These are phyloP conservation scores for Colletotrichum cordylinicola DNA, from an alignment of 2,329 filamentous ascomycete species.

Conservation along the genomic window DNA sequence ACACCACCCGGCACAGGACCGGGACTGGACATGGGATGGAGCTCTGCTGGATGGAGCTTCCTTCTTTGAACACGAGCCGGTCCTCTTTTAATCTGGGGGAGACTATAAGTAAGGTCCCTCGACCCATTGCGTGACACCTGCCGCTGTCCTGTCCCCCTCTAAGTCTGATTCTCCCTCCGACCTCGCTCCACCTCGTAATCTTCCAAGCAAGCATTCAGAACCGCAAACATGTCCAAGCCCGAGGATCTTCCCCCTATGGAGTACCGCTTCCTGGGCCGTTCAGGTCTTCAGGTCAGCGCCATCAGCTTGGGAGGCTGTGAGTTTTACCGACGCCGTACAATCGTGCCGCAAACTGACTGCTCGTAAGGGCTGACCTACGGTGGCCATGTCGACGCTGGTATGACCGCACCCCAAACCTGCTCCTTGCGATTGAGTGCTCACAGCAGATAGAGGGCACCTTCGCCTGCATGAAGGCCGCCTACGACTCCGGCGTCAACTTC, in stretches of 20 bases:
- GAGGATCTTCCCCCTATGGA: slow-evolving; percentile 62
- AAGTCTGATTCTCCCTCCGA: background rate
- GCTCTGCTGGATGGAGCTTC: slow-evolving; percentile 11
- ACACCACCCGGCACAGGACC: background rate
- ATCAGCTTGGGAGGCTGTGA: slow-evolving; percentile 72
- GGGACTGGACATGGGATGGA: slow-evolving; percentile 1
- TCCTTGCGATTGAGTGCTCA: background rate
- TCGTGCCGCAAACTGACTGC: background rate
- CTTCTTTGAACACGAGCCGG: background rate
- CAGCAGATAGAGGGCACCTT: slow-evolving; percentile 47
- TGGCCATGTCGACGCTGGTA: slow-evolving; percentile 72
- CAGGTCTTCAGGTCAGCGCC: slow-evolving; percentile 75
- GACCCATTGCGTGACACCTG: background rate
- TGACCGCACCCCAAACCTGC: slow-evolving; percentile 12
- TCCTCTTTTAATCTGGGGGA: background rate
- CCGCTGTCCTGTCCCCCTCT: background rate
- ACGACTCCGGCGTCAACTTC: slow-evolving; percentile 66
- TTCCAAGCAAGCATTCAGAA: background rate
- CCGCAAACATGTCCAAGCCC: slow-evolving; percentile 41
- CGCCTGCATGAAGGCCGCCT: slow-evolving; percentile 66
- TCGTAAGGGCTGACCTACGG: slow-evolving; percentile 70
- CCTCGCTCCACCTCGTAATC: background rate
- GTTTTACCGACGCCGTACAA: background rate
- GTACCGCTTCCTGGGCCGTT: slow-evolving; percentile 74
- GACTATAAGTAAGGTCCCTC: slow-evolving; percentile 20